These are phyloP conservation scores for Nemania diffusa DNA, from an alignment of 2,329 filamentous ascomycete genomes.

Conservation along the genomic window DNA sequence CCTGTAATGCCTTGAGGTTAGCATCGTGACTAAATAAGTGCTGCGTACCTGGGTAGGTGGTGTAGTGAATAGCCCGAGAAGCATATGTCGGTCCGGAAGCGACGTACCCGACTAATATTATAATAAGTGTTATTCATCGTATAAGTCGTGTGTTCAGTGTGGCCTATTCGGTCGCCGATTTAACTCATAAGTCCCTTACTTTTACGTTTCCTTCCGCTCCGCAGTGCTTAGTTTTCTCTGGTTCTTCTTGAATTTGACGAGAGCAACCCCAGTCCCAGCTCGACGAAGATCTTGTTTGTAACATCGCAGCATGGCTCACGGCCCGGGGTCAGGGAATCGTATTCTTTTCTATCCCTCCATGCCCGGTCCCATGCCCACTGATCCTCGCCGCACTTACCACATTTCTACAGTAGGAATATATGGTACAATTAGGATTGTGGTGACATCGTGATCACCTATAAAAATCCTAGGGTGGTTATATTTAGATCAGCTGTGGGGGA, in stretches of 20 bases:
- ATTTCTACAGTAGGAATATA: constrained; percentile 3
- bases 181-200: constrained; percentile 5
- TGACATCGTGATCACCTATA: constrained; percentile 32
- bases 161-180: background rate
- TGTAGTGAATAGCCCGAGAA: background rate
- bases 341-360: constrained; percentile 23
- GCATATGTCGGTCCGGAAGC: background rate
- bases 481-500: constrained; percentile 29
- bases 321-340: background rate
- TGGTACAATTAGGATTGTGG: constrained; percentile 24
- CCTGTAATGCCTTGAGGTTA: constrained; percentile 30
- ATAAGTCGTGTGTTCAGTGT: constrained; percentile 17
- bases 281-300: background rate
- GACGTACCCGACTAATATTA: constrained; percentile 32
- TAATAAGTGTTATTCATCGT: constrained; percentile 30
- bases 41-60: background rate
- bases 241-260: constrained; percentile 5
- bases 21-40: background rate
- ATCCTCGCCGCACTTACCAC: constrained; percentile 20
- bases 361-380: background rate
- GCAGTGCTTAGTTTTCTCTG: background rate
- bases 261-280: background rate
- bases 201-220: background rate
- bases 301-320: background rate
- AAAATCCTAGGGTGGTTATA: constrained; percentile 36